Base-by-base conservation (phyloP, 306 rosid species). In the Vigna mungo region DNA sequence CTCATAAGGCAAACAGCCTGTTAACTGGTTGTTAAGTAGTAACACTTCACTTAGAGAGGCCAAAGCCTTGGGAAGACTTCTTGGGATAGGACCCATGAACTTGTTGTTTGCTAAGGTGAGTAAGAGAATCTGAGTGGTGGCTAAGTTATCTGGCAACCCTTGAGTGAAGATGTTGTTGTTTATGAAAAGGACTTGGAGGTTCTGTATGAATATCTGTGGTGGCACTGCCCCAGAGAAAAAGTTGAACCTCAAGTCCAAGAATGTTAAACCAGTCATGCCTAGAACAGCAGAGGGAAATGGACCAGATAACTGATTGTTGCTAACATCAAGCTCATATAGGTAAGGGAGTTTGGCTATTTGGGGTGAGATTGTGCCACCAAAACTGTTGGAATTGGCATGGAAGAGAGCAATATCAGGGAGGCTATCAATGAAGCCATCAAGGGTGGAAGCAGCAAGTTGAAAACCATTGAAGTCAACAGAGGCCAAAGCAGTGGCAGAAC, bases 351-450 rank as follows among this genome's bases (percentile, higher is more conserved):
- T 88, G 48, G 90, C 17, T 17, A 89, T 83, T 74, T 86, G 77
- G 2, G 90, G 47, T 34, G 96, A 82, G 77, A 94, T 76, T 0
- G 94, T 87, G 78, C 98, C 97, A 2, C 78, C 7, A 20, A 94
- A 91, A 15, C 75, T 87, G 88, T 94, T 94, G 82, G 97, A 86
- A 76, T 94, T 92, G 67, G 96, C 98, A 87, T 90, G 96, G 84
- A 92, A 94, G 11, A 92, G 87, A 76, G 98, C 97, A 62, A 92
- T 81, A 75, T 94, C 96, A 11, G 94, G 93, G 9, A 94, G 93
- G 4, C 81, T 88, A 71, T 94, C 94, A 39, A 94, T 84, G 37
- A 94, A 94, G 46, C 93, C 98, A 48, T 92, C 91, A 4, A 94
- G 94, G 8, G 93, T 81, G 2, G 96, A 76, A 67, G 94, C 96